A percentile compares a stretch with the other conserved stretches of the same genome.
phyloP scores from a whole-genome alignment of 208 protist genomes.

The Trypanosoma rangeli region DNA sequence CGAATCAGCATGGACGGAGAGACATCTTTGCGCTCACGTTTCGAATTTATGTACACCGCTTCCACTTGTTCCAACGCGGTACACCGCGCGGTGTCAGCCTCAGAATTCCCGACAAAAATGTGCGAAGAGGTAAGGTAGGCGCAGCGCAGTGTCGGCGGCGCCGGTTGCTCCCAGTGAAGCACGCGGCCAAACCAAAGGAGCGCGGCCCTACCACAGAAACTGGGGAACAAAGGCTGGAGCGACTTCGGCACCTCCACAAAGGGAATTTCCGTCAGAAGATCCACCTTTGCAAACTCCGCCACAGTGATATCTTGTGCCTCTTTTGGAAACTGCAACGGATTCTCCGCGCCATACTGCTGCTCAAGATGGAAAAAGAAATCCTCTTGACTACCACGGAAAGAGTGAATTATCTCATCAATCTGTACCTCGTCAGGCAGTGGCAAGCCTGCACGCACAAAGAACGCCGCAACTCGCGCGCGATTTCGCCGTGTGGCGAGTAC shows the following conservation, averaged over 20 bases:
- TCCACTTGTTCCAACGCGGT: constrained; percentile 6
- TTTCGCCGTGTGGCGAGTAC: constrained; percentile 1
- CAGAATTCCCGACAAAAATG: constrained; percentile 14
- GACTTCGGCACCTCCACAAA: constrained; percentile 21
- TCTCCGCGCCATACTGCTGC: constrained; percentile 19
- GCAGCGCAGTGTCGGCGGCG: constrained; percentile 13
- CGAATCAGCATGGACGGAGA: constrained; percentile 4
- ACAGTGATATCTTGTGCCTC: constrained; percentile 7
- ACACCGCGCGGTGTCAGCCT: constrained; percentile 15
- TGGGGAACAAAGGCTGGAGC: constrained; percentile 20
- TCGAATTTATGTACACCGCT: constrained; percentile 23
- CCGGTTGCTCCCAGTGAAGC: constrained; percentile 21
- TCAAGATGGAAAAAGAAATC: constrained; percentile 18
- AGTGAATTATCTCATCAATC: constrained; percentile 16
- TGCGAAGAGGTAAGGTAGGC: constrained; percentile 19
- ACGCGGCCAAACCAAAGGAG: constrained; percentile 25
- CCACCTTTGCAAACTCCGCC: constrained; percentile 11
- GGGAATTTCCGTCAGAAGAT: constrained; percentile 20
- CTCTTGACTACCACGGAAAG: constrained; percentile 13
- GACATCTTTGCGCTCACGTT: constrained; percentile 7
- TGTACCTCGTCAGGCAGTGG: not conserved
- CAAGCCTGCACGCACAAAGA: constrained; percentile 16
- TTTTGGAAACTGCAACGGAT: constrained; percentile 7
- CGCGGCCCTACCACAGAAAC: constrained; percentile 14
- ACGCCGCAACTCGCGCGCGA: constrained; percentile 12